These are phyloP conservation scores for Fonsecaea pedrosoi DNA, from an alignment of 2,329 filamentous ascomycete genomes.

Conservation along the genomic window DNA sequence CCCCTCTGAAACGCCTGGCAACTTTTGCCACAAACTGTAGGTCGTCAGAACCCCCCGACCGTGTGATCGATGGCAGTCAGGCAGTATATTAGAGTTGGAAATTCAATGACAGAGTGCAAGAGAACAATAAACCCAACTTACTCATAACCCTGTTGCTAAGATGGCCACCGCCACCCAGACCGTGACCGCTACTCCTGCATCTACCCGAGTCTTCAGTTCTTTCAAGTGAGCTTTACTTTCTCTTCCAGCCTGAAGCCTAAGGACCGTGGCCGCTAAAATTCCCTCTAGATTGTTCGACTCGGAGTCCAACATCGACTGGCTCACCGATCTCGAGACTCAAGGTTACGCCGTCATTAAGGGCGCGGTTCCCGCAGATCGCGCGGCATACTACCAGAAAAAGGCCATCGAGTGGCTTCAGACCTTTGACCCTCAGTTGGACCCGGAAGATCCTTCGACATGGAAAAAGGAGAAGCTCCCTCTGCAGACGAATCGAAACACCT, in stretches of 20 bases:
- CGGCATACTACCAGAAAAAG: constrained; percentile 50
- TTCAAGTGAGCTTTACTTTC: constrained; percentile 10
- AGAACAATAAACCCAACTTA: too few relatives aligned
- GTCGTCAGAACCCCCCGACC: too few relatives aligned
- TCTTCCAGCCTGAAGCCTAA: too few relatives aligned
- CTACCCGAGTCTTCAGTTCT: constrained; percentile 18
- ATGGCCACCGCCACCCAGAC: constrained; percentile 23
- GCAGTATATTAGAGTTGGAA: too few relatives aligned
- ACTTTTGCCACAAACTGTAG: too few relatives aligned
- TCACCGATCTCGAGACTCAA: constrained; percentile 44
- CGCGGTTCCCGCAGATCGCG: constrained; percentile 52
- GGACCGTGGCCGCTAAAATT: neutral
- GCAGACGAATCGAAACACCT: constrained; percentile 58
- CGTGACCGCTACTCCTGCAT: constrained; percentile 13
- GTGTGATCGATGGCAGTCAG: too few relatives aligned
- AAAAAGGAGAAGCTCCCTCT: constrained; percentile 53
- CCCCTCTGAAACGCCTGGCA: too few relatives aligned
- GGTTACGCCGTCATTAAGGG: constrained; percentile 58
- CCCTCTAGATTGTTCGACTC: constrained; percentile 2
- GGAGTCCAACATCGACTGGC: constrained; percentile 10
- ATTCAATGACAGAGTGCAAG: too few relatives aligned
- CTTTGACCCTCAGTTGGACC: constrained; percentile 45
- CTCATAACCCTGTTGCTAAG: neutral
- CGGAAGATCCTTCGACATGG: constrained; percentile 51
- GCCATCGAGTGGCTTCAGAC: constrained; percentile 53